Evolutionary conservation across 805 yeast genomes (phyloP), one percentile per base, ranked within the genome.

Genomic region (Monosporozyma unispora): DNA sequence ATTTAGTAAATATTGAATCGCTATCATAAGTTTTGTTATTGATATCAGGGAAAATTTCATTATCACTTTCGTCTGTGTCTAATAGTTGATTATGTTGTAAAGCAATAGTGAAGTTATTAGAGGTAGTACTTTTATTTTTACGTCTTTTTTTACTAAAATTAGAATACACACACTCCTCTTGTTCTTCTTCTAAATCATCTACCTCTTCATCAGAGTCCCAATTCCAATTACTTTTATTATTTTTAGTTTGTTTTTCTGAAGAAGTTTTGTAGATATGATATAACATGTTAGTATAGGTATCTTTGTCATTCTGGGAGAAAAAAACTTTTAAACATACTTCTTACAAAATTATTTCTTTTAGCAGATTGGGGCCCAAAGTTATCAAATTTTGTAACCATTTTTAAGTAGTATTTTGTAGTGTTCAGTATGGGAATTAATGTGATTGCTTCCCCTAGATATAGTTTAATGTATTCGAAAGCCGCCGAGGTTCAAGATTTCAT

Each of bases 41-140:
- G 12, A 47, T 42, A 5, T 44, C 45, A 29, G 37, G 31, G 18
- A 42, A 42, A n/a, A 21, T 40, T 12, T 46, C 50, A 18, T 48
- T 43, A 6, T 47, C 53, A 5, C 50, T 48, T 14, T 54, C 57
- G 3, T 29, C 25, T 16, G 55, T 59, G 51, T 61, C 65, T 22
- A 61, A n/a, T n/a, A 61, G 47, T 14, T 54, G 46, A 48, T 61
- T 61, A 39, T 57, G 58, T 7, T 50, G 46, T 18, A 60, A 23
- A 9, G 54, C 53, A 0, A 57, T 54, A 12, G 50, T 58, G 33
- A 59, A 58, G 35, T 44, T 49, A 46, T 31, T 3, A 4, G 3
- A 11, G 21, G 12, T 39, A n/a, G n/a, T n/a, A n/a, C n/a, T 42
- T n/a, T 41, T 42, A 22, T 39, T 48, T 19, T 39, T 23, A 28